Base-by-base conservation (phyloP, 1,284 basidiomycete genomes). In the Irpex sp. region DNA sequence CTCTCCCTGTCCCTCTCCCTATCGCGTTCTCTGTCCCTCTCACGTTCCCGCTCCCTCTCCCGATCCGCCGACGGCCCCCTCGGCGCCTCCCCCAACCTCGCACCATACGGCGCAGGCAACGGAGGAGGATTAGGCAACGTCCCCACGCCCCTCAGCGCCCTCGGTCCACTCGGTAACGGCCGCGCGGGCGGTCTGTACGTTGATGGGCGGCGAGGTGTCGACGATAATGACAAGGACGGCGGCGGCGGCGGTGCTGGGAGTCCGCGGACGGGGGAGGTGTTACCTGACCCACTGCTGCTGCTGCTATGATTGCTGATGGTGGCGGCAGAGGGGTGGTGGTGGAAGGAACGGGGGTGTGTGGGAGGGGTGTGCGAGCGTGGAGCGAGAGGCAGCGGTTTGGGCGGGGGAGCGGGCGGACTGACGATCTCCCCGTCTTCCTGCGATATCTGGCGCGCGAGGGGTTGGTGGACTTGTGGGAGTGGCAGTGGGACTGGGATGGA, bases 361-460 rank as follows among this genome's bases (percentile, higher is more conserved):
- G 81, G 83, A 0, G 79, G 79, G 0, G 77, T 76, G 64, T 76
- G 76, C 21, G 75, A 77, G 50, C 73, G 76, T 1, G 76, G 74
- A 7, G 74, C 69, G 55, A 75, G 75, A 0, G 72, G 66, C 2
- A 68, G 67, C 0, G 70, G 61, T 61, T 78, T 77, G 3, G 73
- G 69, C 4, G 77, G 72, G 1, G 26, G 26, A 26, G 26, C 26
- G 26, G 76, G 69, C 31, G 72, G 71, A 54, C 70, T 77, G 4
- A 77, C 70, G 17, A 86, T 84, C 70, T 87, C 85, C 4, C 85
- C 83, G 53, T 87, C 84, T 68, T 86, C 84, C 46, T 80, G 79
- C 0, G 79, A 78, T 3, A 69, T 70, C 43, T 72, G 71, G 61
- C 70, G 71, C 9, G 66, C 59, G 37, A 62, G 59, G 49, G 47